phyloP scores from a whole-genome alignment of 768 basidiomycete species.

The Leccinum ochraceum region DNA sequence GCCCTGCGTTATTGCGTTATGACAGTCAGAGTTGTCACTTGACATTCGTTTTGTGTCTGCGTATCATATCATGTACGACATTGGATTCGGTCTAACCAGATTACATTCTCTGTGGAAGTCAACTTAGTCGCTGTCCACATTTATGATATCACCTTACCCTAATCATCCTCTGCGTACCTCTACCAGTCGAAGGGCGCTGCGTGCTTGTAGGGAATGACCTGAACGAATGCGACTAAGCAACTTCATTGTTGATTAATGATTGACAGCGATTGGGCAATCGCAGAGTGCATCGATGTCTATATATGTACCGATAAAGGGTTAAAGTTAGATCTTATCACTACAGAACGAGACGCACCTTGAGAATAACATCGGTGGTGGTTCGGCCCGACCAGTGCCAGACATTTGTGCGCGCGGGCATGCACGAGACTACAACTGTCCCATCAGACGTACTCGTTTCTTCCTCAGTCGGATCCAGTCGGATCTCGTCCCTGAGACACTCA shows the following conservation, averaged over 20 bases:
- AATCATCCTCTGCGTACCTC: not conserved
- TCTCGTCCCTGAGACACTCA: slow-evolving; percentile 41
- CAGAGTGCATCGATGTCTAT: slow-evolving; percentile 52
- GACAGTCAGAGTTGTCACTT: not conserved
- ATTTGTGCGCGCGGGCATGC: slow-evolving; percentile 85
- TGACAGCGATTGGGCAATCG: slow-evolving; percentile 63
- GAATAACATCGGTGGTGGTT: slow-evolving; percentile 46
- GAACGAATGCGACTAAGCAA: slow-evolving; percentile 6
- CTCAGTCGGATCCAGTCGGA: slow-evolving; percentile 81
- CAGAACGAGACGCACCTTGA: slow-evolving; percentile 51
- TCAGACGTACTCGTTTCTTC: slow-evolving; percentile 58
- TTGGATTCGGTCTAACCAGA: not conserved
- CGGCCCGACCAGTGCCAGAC: slow-evolving; percentile 78
- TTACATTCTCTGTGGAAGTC: not conserved
- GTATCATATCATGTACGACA: not conserved
- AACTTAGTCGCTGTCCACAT: not conserved
- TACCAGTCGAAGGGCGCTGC: not conserved
- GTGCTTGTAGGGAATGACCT: not conserved
- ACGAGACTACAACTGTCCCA: slow-evolving; percentile 73
- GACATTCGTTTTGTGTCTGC: not conserved
- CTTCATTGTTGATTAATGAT: slow-evolving; percentile 12
- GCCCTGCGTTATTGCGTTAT: not conserved
- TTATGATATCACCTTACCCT: not conserved
- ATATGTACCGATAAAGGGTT: slow-evolving; percentile 35
- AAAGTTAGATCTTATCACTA: slow-evolving; percentile 7